A percentile compares a stretch with the other conserved stretches of the same genome.
phyloP scores from a whole-genome alignment of 345 rosid genomes.

The Euphorbia pulcherrima region DNA sequence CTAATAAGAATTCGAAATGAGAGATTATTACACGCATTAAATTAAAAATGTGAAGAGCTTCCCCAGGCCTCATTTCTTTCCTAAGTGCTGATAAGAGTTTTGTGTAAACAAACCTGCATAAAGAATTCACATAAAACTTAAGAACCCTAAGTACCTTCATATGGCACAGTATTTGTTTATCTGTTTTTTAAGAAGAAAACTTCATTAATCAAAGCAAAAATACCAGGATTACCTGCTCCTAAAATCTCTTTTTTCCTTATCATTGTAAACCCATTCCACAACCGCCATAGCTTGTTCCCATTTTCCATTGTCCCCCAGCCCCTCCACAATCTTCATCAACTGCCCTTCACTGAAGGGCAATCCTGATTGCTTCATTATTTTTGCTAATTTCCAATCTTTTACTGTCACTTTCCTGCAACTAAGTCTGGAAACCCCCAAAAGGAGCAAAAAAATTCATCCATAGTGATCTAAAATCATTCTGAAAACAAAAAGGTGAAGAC shows the following conservation, averaged over 20 bases:
- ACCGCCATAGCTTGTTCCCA: constrained; percentile 81
- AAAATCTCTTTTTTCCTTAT: constrained; percentile 47
- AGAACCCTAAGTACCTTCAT: neutral
- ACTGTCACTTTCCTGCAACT: constrained; percentile 56
- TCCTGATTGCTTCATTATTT: constrained; percentile 86
- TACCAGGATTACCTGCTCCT: constrained; percentile 58
- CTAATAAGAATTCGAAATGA: constrained; percentile 7
- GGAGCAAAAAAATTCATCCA: constrained; percentile 5
- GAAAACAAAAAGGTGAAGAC: neutral
- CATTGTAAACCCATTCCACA: constrained; percentile 71
- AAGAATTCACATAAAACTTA: constrained; percentile 1
- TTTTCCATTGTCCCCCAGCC: constrained; percentile 56
- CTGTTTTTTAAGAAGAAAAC: constrained; percentile 7
- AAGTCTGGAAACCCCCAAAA: constrained; percentile 43
- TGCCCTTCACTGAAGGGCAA: constrained; percentile 77
- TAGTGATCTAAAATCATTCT: neutral
- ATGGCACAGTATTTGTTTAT: neutral
- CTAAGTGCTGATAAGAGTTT: constrained; percentile 82
- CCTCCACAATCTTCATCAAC: constrained; percentile 69
- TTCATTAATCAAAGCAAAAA: neutral
- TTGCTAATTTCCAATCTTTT: constrained; percentile 84
- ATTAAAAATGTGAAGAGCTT: constrained; percentile 66
- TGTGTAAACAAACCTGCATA: constrained; percentile 89
- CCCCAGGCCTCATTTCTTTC: constrained; percentile 58
- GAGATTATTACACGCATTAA: constrained; percentile 65